phyloP scores from a whole-genome alignment of 352 stramenopile species.

The Detonula confervacea region DNA sequence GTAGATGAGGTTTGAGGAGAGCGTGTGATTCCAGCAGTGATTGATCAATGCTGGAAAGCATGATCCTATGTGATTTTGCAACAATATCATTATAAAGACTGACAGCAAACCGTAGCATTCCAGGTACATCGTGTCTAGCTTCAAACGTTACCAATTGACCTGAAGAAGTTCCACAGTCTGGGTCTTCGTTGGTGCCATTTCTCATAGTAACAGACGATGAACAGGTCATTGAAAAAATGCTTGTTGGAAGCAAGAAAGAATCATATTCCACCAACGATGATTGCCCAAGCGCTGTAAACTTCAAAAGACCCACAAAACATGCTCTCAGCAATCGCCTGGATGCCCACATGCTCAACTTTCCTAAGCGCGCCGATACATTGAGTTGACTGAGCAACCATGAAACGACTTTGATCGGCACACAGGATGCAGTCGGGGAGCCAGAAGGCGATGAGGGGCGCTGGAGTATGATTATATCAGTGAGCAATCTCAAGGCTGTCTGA shows the following conservation, averaged over 20 bases:
- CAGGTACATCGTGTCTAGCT: slow-evolving; percentile 15
- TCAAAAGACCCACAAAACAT: slow-evolving; percentile 38
- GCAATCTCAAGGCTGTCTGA: slow-evolving; percentile 25
- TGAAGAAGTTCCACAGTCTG: neutral
- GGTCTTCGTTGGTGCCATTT: neutral
- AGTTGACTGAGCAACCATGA: slow-evolving; percentile 42
- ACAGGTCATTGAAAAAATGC: slow-evolving; percentile 6
- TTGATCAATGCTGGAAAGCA: neutral
- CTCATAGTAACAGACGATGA: slow-evolving; percentile 14
- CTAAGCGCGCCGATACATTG: slow-evolving; percentile 6
- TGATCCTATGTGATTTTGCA: slow-evolving; percentile 4
- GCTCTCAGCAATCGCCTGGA: slow-evolving; percentile 31
- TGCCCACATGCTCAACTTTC: slow-evolving; percentile 33
- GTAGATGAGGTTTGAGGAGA: slow-evolving; percentile 28
- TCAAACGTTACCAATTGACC: slow-evolving; percentile 1
- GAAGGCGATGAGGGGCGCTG: slow-evolving; percentile 3
- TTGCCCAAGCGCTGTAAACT: slow-evolving; percentile 26
- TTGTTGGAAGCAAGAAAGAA: slow-evolving; percentile 11
- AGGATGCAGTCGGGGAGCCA: slow-evolving; percentile 1
- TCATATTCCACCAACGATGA: slow-evolving; percentile 5
- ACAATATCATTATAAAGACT: slow-evolving; percentile 30
- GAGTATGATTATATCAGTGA: slow-evolving; percentile 45
- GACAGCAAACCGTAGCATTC: slow-evolving; percentile 31
- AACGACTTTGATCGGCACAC: slow-evolving; percentile 4
- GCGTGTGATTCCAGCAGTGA: slow-evolving; percentile 7